These are phyloP conservation scores for Backusella sp. DNA, from an alignment of 192 early-diverging fungal species.

Conservation along the genomic window DNA sequence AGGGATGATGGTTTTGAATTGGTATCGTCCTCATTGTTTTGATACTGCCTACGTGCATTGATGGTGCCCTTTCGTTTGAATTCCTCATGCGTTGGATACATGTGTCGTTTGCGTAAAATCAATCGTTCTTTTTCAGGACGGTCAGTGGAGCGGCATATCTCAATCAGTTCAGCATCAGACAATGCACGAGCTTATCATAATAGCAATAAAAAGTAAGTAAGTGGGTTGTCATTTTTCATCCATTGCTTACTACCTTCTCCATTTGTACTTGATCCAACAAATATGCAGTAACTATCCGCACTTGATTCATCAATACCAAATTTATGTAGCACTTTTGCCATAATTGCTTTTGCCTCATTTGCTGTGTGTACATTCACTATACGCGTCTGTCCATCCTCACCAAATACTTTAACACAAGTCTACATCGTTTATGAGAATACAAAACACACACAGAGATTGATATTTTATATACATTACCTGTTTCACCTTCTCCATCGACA, in stretches of 20 bases:
- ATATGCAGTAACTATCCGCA: slow-evolving; percentile 72
- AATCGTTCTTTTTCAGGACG: slow-evolving; percentile 68
- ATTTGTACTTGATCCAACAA: slow-evolving; percentile 67
- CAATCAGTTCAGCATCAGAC: slow-evolving; percentile 74
- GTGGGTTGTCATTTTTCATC: neutral
- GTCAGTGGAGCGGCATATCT: slow-evolving; percentile 69
- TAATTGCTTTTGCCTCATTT: slow-evolving; percentile 65
- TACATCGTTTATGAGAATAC: slow-evolving; percentile 11
- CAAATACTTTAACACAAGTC: slow-evolving; percentile 74
- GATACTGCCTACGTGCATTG: slow-evolving; percentile 28
- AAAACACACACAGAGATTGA: neutral
- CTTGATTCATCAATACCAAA: slow-evolving; percentile 77
- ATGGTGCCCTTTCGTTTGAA: slow-evolving; percentile 49
- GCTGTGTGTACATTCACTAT: slow-evolving; percentile 76
- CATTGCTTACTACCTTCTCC: slow-evolving; percentile 47
- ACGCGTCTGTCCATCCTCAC: slow-evolving; percentile 76
- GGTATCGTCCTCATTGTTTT: neutral
- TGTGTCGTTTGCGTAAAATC: slow-evolving; percentile 70
- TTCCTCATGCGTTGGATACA: slow-evolving; percentile 54
- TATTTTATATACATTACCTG: slow-evolving; percentile 8
- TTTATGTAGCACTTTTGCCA: slow-evolving; percentile 72
- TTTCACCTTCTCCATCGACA: slow-evolving; percentile 58
- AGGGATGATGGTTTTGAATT: neutral
- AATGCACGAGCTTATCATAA: slow-evolving; percentile 50
- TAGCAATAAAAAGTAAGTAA: neutral